phyloP scores from a whole-genome alignment of 2,329 filamentous ascomycete species.

The Fusarium humuli region DNA sequence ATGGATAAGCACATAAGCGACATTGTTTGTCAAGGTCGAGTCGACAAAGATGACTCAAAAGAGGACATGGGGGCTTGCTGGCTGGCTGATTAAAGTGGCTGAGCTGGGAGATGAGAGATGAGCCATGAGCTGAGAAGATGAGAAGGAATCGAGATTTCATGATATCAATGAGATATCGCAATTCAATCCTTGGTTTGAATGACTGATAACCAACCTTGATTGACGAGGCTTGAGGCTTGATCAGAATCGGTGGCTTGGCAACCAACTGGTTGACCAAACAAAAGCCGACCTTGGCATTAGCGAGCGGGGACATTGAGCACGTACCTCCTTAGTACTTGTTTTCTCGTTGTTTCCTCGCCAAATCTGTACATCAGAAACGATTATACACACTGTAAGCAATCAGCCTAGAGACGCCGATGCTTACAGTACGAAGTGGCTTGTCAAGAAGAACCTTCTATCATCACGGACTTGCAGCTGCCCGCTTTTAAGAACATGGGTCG shows the following conservation, averaged over 20 bases:
- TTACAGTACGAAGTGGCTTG: not conserved
- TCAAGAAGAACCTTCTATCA: not conserved
- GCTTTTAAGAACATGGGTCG: slow-evolving; percentile 33
- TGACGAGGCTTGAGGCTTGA: slow-evolving; percentile 28
- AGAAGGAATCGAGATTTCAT: slow-evolving; percentile 15
- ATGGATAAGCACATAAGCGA: slow-evolving; percentile 6
- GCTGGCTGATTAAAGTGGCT: not conserved
- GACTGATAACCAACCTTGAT: slow-evolving; percentile 24
- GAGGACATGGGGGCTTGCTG: slow-evolving; percentile 2
- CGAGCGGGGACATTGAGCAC: slow-evolving; percentile 27
- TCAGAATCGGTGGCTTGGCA: slow-evolving; percentile 35
- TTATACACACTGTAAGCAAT: slow-evolving; percentile 11
- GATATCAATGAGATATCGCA: slow-evolving; percentile 11
- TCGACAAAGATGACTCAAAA: not conserved
- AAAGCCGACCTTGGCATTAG: slow-evolving; percentile 12
- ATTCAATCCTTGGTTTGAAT: slow-evolving; percentile 16
- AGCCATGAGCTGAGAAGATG: not conserved
- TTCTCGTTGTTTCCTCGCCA: slow-evolving; percentile 34
- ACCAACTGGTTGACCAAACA: slow-evolving; percentile 29
- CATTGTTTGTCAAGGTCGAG: not conserved
- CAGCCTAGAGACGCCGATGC: fast-evolving
- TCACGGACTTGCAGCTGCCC: slow-evolving; percentile 24
- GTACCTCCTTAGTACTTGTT: slow-evolving; percentile 42
- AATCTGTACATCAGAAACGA: slow-evolving; percentile 4
- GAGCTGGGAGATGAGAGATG: not conserved